phyloP scores from a whole-genome alignment of 169 alveolate species.

The Haemoproteus tartakovskyi region DNA sequence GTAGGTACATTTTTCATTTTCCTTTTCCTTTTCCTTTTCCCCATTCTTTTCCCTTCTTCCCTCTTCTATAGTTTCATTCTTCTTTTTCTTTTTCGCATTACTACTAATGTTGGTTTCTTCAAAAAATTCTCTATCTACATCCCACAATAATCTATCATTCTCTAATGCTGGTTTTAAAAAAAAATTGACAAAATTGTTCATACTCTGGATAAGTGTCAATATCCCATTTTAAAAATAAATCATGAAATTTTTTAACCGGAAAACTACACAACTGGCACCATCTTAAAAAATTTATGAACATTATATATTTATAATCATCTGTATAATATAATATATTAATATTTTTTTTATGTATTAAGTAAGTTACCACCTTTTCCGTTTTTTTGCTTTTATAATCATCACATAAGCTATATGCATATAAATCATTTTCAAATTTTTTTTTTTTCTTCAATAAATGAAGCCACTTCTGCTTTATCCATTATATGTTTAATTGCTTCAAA shows the following conservation, averaged over 20 bases:
- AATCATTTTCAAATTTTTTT: slow-evolving; percentile 65
- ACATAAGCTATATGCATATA: slow-evolving; percentile 74
- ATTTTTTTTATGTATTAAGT: slow-evolving; percentile 66
- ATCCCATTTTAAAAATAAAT: slow-evolving; percentile 53
- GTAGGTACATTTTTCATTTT: neutral
- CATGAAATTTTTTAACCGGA: slow-evolving; percentile 49
- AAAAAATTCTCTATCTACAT: slow-evolving; percentile 21
- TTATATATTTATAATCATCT: slow-evolving; percentile 54
- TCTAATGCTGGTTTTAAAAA: slow-evolving; percentile 54
- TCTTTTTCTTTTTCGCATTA: neutral
- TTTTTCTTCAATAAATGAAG: no score
- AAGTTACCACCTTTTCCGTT: slow-evolving; percentile 71
- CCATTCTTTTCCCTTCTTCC: no score
- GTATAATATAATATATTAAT: slow-evolving; percentile 36
- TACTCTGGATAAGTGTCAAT: slow-evolving; percentile 4
- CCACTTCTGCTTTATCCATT: no score
- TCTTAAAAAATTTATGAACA: slow-evolving; percentile 59
- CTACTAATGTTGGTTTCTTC: neutral
- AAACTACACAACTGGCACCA: slow-evolving; percentile 60
- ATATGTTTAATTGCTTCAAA: no score
- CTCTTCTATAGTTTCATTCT: no score
- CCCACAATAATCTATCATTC: slow-evolving; percentile 64
- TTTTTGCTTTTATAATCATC: slow-evolving; percentile 73
- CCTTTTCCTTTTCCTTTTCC: neutral
- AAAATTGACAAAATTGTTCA: slow-evolving; percentile 30